Evolutionary conservation across 2,329 filamentous ascomycete genomes (phyloP).

Genomic region (Diaporthe aspalathi): DNA sequence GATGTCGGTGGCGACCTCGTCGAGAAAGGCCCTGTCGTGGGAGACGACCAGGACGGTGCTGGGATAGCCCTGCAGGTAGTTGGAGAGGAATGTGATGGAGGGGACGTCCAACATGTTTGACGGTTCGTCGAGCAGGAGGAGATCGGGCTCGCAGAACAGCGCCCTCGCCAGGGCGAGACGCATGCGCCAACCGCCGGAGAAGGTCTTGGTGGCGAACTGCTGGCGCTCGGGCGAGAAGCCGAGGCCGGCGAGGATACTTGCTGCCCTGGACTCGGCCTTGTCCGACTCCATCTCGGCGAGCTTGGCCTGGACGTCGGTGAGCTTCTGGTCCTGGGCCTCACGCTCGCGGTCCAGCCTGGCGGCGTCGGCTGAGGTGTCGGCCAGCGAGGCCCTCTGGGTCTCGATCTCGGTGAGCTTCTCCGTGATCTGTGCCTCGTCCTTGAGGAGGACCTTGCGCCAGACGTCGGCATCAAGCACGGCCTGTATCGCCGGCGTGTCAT

Average conservation of each 20-base stretch:
- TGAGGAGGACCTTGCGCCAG: constrained; percentile 94
- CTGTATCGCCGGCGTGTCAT: constrained; percentile 94
- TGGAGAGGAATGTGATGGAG: constrained; percentile 98
- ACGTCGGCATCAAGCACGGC: constrained; percentile 97
- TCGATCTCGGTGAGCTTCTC: constrained; percentile 82
- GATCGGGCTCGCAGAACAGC: constrained; percentile 96
- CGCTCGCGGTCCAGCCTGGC: constrained; percentile 85
- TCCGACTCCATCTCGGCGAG: constrained; percentile 99
- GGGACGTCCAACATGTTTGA: constrained; percentile 99
- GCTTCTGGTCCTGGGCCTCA: constrained; percentile 88
- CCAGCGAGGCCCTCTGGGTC: constrained; percentile 79
- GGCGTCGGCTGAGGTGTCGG: constrained; percentile 92
- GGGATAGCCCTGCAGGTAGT: constrained; percentile 93
- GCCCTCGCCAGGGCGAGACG: constrained; percentile 93
- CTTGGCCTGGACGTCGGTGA: constrained; percentile 92
- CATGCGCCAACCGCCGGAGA: constrained; percentile 99
- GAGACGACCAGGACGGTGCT: constrained; percentile 96
- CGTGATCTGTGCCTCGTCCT: constrained; percentile 88
- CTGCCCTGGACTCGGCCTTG: constrained; percentile 94
- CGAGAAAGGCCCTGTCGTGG: constrained; percentile 98
- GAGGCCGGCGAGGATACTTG: constrained; percentile 95
- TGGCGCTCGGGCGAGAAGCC: constrained; percentile 96
- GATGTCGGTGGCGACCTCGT: constrained; percentile 99
- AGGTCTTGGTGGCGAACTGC: constrained; percentile 93
- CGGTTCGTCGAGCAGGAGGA: constrained; percentile 96